A percentile compares a stretch with the other conserved stretches of the same genome.
Conservation (phyloP, 305 asterid genomes). For the Fraxinus baroniana region DNA sequence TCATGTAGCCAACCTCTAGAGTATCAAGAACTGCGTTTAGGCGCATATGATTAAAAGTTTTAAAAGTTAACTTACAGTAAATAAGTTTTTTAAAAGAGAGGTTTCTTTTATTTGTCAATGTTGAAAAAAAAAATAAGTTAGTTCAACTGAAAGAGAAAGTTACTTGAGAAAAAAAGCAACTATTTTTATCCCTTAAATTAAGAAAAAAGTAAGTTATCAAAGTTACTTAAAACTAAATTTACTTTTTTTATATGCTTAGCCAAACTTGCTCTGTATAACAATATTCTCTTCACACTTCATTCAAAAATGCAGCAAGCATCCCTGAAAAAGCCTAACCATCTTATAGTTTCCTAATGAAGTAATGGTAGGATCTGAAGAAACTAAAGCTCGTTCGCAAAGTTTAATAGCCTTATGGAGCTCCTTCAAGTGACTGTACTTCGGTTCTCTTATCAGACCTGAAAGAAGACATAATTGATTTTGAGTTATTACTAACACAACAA, state of each 20-base stretch:
- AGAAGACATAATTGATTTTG: neutral
- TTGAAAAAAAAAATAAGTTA: neutral
- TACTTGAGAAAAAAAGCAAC: neutral
- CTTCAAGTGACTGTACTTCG: constrained; percentile 56
- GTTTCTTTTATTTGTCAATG: neutral
- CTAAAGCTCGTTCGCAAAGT: constrained; percentile 49
- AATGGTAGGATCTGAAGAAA: constrained; percentile 43
- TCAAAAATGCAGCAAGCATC: neutral
- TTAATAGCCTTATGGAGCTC: constrained; percentile 63
- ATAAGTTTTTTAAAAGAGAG: neutral
- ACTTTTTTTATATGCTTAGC: neutral
- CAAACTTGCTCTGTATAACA: neutral
- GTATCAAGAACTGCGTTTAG: neutral
- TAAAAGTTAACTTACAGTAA: neutral
- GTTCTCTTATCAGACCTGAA: constrained; percentile 58
- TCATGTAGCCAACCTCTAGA: neutral
- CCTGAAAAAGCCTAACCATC: constrained; percentile 35
- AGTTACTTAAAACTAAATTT: neutral
- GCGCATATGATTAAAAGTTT: neutral
- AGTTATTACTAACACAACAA: neutral
- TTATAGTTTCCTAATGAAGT: constrained; percentile 48
- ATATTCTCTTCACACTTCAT: neutral
- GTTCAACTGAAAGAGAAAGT: neutral
- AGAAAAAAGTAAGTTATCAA: neutral
- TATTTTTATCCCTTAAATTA: neutral